Conservation (phyloP, 768 basidiomycete species). For the Russula olivacea region DNA sequence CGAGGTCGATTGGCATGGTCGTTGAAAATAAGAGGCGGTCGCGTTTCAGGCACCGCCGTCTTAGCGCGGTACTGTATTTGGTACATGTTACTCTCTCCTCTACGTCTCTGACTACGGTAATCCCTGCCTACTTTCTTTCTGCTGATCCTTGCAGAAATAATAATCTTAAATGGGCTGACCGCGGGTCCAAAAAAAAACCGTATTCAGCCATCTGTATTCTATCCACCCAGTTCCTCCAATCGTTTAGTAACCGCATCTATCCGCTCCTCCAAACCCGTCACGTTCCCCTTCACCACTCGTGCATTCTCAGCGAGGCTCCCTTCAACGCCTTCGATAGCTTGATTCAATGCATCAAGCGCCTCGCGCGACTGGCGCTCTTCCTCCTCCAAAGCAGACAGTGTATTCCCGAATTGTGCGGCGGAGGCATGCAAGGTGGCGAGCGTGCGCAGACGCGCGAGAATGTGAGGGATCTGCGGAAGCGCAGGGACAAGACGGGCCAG, state of each 20-base stretch:
- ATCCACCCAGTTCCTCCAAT: conserved; percentile 36
- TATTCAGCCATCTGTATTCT: background rate
- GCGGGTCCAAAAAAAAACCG: too few relatives aligned
- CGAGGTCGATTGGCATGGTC: too few relatives aligned
- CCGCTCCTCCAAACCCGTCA: conserved; percentile 59
- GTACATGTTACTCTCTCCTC: background rate
- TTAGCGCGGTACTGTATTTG: too few relatives aligned
- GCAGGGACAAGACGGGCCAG: conserved; percentile 65
- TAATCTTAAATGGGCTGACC: too few relatives aligned
- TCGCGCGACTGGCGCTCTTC: conserved; percentile 63
- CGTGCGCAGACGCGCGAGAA: conserved; percentile 82
- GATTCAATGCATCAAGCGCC: conserved; percentile 58
- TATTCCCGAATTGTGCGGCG: conserved; percentile 69
- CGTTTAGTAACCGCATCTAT: conserved; percentile 44
- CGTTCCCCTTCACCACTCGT: conserved; percentile 64
- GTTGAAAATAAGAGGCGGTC: background rate
- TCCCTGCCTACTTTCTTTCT: background rate
- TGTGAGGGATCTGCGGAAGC: conserved; percentile 80
- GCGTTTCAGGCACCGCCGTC: too few relatives aligned
- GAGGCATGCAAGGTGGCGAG: conserved; percentile 76
- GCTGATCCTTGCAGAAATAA: background rate
- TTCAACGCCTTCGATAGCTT: conserved; percentile 68
- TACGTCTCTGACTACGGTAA: background rate
- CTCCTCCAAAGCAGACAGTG: conserved; percentile 60
- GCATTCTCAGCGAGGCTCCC: conserved; percentile 70